Evolutionary conservation across 257 asterid genomes (phyloP), one percentile per base, ranked within the genome.

Genomic region (Petunia axillaris): DNA sequence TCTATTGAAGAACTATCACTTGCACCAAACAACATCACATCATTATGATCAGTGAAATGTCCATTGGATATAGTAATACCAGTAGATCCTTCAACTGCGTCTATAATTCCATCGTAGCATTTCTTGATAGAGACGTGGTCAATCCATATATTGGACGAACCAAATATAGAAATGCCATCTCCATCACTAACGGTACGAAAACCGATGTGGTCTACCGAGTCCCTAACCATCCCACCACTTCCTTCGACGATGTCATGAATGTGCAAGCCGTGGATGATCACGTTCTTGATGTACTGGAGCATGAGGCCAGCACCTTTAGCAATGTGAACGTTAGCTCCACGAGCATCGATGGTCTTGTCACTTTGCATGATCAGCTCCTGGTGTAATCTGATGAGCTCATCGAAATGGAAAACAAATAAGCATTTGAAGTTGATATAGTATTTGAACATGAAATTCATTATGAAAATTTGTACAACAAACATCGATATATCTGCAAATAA

Each of bases 301-400:
- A 88, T 88, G 59, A 92, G 81, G 11, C 95, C 93, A 3, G 94
- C 91, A 2, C 97, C 97, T 4, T 75, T 1, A 11, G 92, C 81
- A 10, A 92, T 88, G 85, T 84, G 87, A 64, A 92, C 88, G 4
- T 38, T 14, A 11, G 76, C 92, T 7, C 97, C 97, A 1, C 97
- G 94, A 1, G 79, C 97, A 14, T 92, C 97, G 68, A 92, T 92
- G 25, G 97, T 92, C 89, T 90, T 91, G 79, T 91, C 88, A 64
- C 94, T 41, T 57, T 70, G 37, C 85, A 92, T 59, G 63, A 92
- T 84, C 64, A 92, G 53, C 83, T 92, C 97, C 62, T 92, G 91
- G 13, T 65, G 48, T 9, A 92, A 88, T 81, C 85, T 83, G 40
- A 25, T 25, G 65, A 59, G 65, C 0, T 13, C 38, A 25, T 16